Conservation (phyloP, 805 yeast genomes). For the Candida chilensis region DNA sequence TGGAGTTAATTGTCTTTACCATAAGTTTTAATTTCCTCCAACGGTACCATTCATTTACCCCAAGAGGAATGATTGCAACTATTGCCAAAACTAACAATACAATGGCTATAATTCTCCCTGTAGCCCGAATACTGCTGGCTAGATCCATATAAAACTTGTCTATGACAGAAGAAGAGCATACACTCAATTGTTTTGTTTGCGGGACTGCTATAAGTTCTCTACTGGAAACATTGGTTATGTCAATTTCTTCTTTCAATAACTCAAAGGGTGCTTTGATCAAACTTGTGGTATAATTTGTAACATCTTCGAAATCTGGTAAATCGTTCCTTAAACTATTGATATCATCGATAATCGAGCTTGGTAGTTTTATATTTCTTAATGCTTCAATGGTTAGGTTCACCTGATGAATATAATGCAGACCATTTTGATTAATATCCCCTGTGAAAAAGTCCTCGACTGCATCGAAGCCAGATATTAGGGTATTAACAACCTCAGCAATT, state of each 20-base stretch:
- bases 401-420: slow-evolving; percentile 22
- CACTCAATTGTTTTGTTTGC: slow-evolving; percentile 4
- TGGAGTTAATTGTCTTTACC: no score
- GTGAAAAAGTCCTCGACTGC: slow-evolving; percentile 49
- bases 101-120: slow-evolving; percentile 26
- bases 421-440: slow-evolving; percentile 22
- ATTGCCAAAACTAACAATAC: slow-evolving; percentile 31
- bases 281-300: slow-evolving; percentile 47
- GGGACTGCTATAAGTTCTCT: slow-evolving; percentile 3
- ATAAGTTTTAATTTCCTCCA: slow-evolving; percentile 39
- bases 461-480: slow-evolving; percentile 38
- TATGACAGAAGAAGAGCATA: slow-evolving; percentile 32
- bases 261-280: slow-evolving; percentile 56
- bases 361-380: slow-evolving; percentile 53
- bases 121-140: slow-evolving; percentile 16
- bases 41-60: slow-evolving; percentile 30
- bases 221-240: slow-evolving; percentile 12
- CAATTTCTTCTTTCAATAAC: slow-evolving; percentile 27
- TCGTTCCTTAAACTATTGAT: slow-evolving; percentile 40
- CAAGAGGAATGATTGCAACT: slow-evolving; percentile 28
- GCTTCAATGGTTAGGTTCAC: slow-evolving; percentile 52
- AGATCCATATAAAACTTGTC: slow-evolving; percentile 23
- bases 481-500: slow-evolving; percentile 48
- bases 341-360: slow-evolving; percentile 50
- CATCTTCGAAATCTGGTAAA: slow-evolving; percentile 58